phyloP scores from a whole-genome alignment of 2,329 filamentous ascomycete genomes.

The Penicillium sp. region DNA sequence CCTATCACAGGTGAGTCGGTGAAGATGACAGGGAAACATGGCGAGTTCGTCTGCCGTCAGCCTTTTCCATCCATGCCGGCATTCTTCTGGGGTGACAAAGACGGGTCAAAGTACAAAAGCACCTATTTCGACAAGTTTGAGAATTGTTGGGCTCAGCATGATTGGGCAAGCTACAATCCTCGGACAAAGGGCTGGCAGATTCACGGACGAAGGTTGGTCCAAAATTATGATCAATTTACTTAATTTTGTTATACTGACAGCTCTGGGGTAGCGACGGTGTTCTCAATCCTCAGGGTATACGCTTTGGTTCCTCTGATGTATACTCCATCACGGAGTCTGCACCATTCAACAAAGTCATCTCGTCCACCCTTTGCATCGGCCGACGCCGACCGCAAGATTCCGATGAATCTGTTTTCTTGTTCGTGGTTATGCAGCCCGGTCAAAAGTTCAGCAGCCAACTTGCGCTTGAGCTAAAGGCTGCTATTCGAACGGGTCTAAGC shows the following conservation, averaged over 20 bases:
- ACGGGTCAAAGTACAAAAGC: constrained; percentile 48
- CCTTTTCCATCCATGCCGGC: constrained; percentile 57
- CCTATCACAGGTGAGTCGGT: constrained; percentile 44
- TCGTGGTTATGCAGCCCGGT: constrained; percentile 24
- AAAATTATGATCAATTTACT: neutral
- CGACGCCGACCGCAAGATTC: constrained; percentile 18
- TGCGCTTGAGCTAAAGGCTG: constrained; percentile 20
- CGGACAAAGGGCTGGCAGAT: constrained; percentile 50
- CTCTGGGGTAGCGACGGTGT: constrained; percentile 48
- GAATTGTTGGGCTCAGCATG: constrained; percentile 51
- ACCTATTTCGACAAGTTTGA: constrained; percentile 55
- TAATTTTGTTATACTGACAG: constrained; percentile 8
- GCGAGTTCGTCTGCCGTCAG: constrained; percentile 54
- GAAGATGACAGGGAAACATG: constrained; percentile 31
- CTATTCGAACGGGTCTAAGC: constrained; percentile 25
- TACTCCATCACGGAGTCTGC: constrained; percentile 56
- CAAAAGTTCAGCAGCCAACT: constrained; percentile 18
- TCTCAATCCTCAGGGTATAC: constrained; percentile 55
- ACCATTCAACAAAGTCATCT: constrained; percentile 39
- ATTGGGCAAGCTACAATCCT: constrained; percentile 53
- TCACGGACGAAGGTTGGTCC: constrained; percentile 48
- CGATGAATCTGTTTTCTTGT: constrained; percentile 24
- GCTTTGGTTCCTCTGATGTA: constrained; percentile 56
- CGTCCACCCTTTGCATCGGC: constrained; percentile 24
- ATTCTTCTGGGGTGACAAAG: constrained; percentile 53